Evolutionary conservation across 176 grass and related monocot species (phyloP), one percentile per base, ranked within the genome.

Genomic region (Phragmites australis): DNA sequence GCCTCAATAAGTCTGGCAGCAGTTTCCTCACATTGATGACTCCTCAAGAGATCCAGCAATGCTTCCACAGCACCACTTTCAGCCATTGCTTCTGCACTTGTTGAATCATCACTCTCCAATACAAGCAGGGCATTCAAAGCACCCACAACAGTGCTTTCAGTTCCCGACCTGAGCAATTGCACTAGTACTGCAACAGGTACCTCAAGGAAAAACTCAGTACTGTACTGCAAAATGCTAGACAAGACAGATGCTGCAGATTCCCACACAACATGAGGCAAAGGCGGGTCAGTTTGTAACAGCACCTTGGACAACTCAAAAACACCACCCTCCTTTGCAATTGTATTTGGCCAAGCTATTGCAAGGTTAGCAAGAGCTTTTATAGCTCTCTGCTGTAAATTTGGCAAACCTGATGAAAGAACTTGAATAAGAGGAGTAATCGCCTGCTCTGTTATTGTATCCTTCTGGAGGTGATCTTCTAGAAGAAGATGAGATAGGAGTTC

Each of bases 61-160:
- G 90, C 97, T 87, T 99, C 97, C 30, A 99, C 90, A 12, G 97
- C 97, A 43, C 97, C 97, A 83, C 93, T 96, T 78, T 99, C 97
- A 63, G 97, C 97, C 97, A 99, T 99, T 65, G 97, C 93, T 91
- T 96, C 88, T 58, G 97, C 88, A 76, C 97, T 99, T 73, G 97
- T 99, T 82, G 97, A 99, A 80, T 99, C 97, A 81, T 99, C 97
- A 82, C 87, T 99, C 87, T 99, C 97, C 52, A 99, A 88, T 47
- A 99, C 97, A 90, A 99, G 84, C 57, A 99, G 85, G 62, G 97
- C 97, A 90, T 99, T 99, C 64, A 99, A 69, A 47, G 93, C 97
- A 48, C 97, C 97, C 51, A 99, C 89, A 72, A 99, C 87, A 8
- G 97, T 99, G 60, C 84, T 83, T 88, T 96, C 93, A 72, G 89